Evolutionary conservation across 1,139 yeast species (phyloP), one percentile per base, ranked within the genome.

Genomic region (Yamadazyma trypodendri): DNA sequence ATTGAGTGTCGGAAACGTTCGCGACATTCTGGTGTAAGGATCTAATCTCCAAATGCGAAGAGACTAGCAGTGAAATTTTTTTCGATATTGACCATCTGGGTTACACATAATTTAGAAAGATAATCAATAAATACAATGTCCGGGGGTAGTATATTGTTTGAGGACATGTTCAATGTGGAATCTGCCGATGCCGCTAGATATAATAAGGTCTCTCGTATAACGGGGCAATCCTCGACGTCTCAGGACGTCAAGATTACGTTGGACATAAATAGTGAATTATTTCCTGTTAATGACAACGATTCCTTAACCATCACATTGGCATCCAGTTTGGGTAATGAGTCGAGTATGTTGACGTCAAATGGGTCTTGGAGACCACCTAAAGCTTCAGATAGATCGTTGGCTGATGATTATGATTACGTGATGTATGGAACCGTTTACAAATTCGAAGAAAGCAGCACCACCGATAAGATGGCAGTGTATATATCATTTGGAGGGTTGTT

Each of bases 351-450:
- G 39, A 70, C 83, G 13, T 72, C 83, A 32, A 79, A 79, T 47
- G 83, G 87, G 25, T 81, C 88, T 13, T 92, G 97, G 97, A 82
- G 97, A 68, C 90, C 92, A 3, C 95, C 96, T 31, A 85, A 78
- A 61, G 75, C 84, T 11, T 86, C 82, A 42, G 96, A 89, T 51
- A 76, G 84, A 53, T 79, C 94, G 2, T 73, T 92, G 56, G 96
- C 97, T 43, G 97, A 92, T 58, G 97, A 92, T 57, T 92, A 89
- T 65, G 98, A 94, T 60, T 94, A 94, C 55, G 97, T 92, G 51
- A 92, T 92, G 97, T 84, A 90, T 61, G 99, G 99, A 42, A 90
- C 97, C 12, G 95, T 94, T 34, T 94, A 94, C 72, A 89, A 92
- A 62, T 92, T 94, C 58, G 97, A 92, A 60, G 98, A 92, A 65